phyloP scores from a whole-genome alignment of 345 rosid species.

The Eucalyptus guilfoylei region DNA sequence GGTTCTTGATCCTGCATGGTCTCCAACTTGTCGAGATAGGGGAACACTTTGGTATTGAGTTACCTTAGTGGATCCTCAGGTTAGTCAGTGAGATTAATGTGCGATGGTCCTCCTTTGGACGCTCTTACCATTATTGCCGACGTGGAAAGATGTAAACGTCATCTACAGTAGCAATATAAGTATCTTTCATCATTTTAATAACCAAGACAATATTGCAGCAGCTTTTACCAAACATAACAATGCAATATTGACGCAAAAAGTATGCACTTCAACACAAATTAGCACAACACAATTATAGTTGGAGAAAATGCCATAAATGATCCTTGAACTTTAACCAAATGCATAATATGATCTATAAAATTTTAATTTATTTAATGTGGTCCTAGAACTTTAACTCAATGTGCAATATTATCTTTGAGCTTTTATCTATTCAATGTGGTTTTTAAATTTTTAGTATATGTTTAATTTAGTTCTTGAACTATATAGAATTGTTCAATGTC shows the following conservation, averaged over 20 bases:
- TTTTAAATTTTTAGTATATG: fast-evolving
- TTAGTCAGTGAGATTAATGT: too few species aligned
- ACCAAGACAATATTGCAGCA: background rate
- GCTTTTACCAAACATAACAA: background rate
- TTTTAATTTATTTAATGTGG: too few species aligned
- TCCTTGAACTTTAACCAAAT: fast-evolving
- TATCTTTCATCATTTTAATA: too few species aligned
- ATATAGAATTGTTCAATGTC: fast-evolving
- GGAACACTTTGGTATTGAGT: background rate
- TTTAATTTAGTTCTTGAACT: too few species aligned
- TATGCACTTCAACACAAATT: too few species aligned
- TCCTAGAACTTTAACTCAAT: fast-evolving
- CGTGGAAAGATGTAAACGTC: too few species aligned
- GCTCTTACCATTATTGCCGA: background rate
- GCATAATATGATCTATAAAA: too few species aligned
- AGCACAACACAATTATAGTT: fast-evolving
- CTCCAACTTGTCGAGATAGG: background rate
- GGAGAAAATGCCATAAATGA: too few species aligned
- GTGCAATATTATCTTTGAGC: fast-evolving
- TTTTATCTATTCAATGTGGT: too few species aligned
- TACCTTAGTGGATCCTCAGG: background rate
- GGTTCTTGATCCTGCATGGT: background rate
- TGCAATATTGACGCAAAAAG: too few species aligned
- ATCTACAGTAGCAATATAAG: background rate
- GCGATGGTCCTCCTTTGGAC: background rate